Percentiles rank a stretch among this genome's conserved stretches.
Conservation (phyloP, 768 basidiomycete species). For the Leccinum obscurum region DNA sequence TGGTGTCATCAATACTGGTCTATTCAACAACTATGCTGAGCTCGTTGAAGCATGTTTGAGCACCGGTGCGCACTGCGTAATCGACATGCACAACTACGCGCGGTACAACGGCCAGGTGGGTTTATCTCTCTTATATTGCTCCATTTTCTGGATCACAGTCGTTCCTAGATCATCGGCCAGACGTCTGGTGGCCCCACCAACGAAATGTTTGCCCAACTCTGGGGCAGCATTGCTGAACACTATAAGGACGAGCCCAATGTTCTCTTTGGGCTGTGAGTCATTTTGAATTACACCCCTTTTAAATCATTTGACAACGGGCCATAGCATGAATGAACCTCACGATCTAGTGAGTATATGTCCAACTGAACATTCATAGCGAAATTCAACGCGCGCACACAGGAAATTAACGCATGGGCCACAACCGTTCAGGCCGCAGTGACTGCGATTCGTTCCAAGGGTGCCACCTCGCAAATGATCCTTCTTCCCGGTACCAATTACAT, state of each 20-base stretch:
- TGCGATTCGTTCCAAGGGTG: conserved; percentile 54
- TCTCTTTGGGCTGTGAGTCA: conserved; percentile 49
- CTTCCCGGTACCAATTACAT: conserved; percentile 62
- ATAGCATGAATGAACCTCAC: conserved; percentile 65
- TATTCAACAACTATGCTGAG: conserved; percentile 55
- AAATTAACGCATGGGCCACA: conserved; percentile 48
- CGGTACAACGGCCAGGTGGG: conserved; percentile 48
- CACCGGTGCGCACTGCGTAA: conserved; percentile 52
- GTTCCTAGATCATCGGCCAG: conserved; percentile 53
- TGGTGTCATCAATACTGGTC: conserved; percentile 42
- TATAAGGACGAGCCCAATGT: conserved; percentile 43
- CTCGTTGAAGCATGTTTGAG: conserved; percentile 38
- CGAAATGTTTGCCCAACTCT: conserved; percentile 51
- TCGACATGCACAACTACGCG: conserved; percentile 65
- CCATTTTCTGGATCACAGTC: neutral
- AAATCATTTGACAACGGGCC: neutral
- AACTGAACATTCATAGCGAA: neutral
- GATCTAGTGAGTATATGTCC: conserved; percentile 37
- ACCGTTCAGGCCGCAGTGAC: conserved; percentile 59
- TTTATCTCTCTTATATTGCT: neutral
- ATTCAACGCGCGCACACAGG: conserved; percentile 6
- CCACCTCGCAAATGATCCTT: conserved; percentile 54
- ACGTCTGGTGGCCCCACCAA: conserved; percentile 51
- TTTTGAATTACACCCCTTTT: neutral
- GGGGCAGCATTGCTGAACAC: conserved; percentile 51